Base-by-base conservation (phyloP, 805 yeast genomes). In the Starmerella tilneyi region DNA sequence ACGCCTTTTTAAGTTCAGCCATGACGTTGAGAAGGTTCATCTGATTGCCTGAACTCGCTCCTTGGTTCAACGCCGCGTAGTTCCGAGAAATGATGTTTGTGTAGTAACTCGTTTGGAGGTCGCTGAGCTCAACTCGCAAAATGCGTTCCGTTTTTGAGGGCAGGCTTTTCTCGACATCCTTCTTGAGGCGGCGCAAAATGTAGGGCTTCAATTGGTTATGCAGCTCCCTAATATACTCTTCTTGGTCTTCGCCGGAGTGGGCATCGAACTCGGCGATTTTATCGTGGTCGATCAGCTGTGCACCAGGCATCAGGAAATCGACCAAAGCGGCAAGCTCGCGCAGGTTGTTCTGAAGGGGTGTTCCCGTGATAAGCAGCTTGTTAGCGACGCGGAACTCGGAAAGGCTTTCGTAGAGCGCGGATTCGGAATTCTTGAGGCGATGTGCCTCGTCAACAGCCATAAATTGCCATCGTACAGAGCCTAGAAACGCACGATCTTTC, bases 371-470 rank as follows among this genome's bases (percentile, higher is more conserved):
- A 52, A 92, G 71, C 49, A 92, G 67, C 55, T 96, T 71, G 64
- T 92, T 92, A 2, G 79, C 73, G 9, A 81, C 92, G 56, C 79
- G 82, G 68, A 92, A 85, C 52, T 80, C 82, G 56, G 71, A 74
- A 47, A 92, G 70, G 3, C 94, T 80, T 59, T 89, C 97, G 62
- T 92, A 92, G 32, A 92, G 67, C 0, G 97, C 88, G 23, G 92
- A 79, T 61, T 88, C 96, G 0, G 95, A 84, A 60, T 92, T 92
- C 57, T 92, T 92, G 60, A 92, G 71, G 59, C 98, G 74, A 66
- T 92, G 99, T 5, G 98, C 99, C 67, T 92, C 99, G 64, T 92
- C 99, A 21, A 92, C 97, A 2, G 98, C 98, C 54, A 94, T 66
- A 60, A 81, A 92, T 61, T 88, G 96, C 99, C 99, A 92, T 62